phyloP scores from a whole-genome alignment of 768 basidiomycete species.

The Kwoniella pini region DNA sequence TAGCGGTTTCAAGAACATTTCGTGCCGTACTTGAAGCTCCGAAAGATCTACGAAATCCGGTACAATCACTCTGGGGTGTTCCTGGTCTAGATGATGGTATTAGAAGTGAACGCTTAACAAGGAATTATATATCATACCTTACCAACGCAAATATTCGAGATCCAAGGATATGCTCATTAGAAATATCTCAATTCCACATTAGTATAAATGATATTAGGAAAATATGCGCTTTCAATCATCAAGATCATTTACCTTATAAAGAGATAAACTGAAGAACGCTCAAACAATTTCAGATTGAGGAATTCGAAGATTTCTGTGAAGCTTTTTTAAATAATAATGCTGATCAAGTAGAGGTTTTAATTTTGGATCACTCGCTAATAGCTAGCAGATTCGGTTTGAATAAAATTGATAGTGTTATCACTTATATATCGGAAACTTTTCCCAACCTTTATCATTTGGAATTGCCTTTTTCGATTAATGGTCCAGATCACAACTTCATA shows the following conservation, averaged over 20 bases:
- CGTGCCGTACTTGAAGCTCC: too few relatives aligned
- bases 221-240: not conserved
- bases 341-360: conserved; percentile 5
- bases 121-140: not conserved
- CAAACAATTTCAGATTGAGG: not conserved
- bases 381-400: not conserved
- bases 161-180: not conserved
- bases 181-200: too few relatives aligned
- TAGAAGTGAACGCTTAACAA: not conserved
- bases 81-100: too few relatives aligned
- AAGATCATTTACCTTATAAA: not conserved
- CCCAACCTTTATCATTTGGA: not conserved
- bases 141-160: not conserved
- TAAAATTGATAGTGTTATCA: not conserved
- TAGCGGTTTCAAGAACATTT: too few relatives aligned
- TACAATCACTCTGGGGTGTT: too few relatives aligned
- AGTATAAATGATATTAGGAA: too few relatives aligned
- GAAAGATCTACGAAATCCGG: too few relatives aligned
- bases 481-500: not conserved
- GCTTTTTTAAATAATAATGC: too few relatives aligned
- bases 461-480: not conserved
- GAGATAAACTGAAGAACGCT: not conserved
- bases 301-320: conserved; percentile 11
- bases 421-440: not conserved
- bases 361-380: not conserved